A percentile compares a stretch with the other conserved stretches of the same genome.
Conservation (phyloP, 768 basidiomycete species). For the Pholiota molesta region DNA sequence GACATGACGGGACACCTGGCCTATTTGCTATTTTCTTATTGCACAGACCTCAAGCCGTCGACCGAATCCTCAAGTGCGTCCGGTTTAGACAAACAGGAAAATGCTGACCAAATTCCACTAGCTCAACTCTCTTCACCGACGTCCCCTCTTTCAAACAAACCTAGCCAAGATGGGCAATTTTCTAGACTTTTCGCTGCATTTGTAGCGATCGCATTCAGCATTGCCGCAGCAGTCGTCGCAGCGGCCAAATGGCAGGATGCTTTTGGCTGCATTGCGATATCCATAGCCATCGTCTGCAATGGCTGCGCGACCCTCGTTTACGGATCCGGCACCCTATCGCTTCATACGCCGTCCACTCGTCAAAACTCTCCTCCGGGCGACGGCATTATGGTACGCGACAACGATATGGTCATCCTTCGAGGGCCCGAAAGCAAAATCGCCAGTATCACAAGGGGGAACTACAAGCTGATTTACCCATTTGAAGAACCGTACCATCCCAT, state of each 20-base stretch:
- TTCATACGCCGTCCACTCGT: neutral
- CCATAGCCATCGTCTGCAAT: neutral
- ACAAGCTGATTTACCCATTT: constrained; percentile 8
- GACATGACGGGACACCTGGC: constrained; percentile 11
- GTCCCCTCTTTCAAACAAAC: too few species aligned
- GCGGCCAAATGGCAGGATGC: neutral
- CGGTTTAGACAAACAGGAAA: neutral
- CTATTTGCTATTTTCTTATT: constrained; percentile 7
- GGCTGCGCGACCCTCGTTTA: neutral
- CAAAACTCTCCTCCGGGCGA: neutral
- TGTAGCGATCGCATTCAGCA: neutral
- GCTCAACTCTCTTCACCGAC: too few species aligned
- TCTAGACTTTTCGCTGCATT: too few species aligned
- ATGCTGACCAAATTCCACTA: too few species aligned
- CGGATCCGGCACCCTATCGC: neutral
- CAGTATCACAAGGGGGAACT: constrained; percentile 10
- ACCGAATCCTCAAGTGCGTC: neutral
- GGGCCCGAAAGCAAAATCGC: constrained; percentile 14
- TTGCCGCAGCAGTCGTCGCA: neutral
- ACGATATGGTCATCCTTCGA: constrained; percentile 11
- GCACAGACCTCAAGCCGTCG: neutral
- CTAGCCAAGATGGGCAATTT: too few species aligned
- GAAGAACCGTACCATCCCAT: constrained; percentile 13
- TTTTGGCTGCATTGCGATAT: neutral
- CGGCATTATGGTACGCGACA: neutral